Conservation (phyloP, 202 grass and related monocot species). For the Cymbopogon flexuosus region DNA sequence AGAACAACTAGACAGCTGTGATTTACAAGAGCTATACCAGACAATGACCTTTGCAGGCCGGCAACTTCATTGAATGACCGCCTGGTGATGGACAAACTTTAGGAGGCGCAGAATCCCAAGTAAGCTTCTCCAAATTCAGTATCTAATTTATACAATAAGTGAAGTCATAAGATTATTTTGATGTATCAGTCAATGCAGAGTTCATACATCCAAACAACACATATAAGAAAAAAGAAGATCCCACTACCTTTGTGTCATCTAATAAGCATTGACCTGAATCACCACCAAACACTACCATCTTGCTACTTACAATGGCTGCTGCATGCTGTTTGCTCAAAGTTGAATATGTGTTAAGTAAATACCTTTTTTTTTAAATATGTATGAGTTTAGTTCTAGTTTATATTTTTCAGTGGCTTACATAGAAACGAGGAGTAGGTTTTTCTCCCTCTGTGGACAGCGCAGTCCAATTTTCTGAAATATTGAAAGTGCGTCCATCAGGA, state of each 20-base stretch:
- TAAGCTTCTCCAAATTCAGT: constrained; percentile 84
- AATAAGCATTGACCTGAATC: constrained; percentile 63
- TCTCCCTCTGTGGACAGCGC: constrained; percentile 66
- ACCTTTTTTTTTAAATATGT: not conserved
- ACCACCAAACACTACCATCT: constrained; percentile 93
- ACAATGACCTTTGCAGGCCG: constrained; percentile 92
- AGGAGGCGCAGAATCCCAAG: constrained; percentile 49
- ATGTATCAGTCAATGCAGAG: not conserved
- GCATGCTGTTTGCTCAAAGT: constrained; percentile 55
- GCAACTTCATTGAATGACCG: constrained; percentile 51
- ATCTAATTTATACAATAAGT: constrained; percentile 49
- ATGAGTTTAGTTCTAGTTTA: not conserved
- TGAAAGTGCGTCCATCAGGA: constrained; percentile 44
- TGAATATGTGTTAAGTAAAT: not conserved
- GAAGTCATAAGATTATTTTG: not conserved
- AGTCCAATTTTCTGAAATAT: constrained; percentile 63
- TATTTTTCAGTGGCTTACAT: constrained; percentile 43
- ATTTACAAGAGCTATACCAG: constrained; percentile 62
- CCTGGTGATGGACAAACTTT: constrained; percentile 53
- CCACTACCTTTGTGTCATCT: constrained; percentile 77
- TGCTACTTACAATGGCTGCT: constrained; percentile 77
- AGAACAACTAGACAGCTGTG: not conserved
- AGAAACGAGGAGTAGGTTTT: constrained; percentile 75
- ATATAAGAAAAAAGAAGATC: not conserved
- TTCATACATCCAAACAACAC: not conserved